Evolutionary conservation across 768 basidiomycete genomes (phyloP).

Genomic region (Astraeus odoratus): DNA sequence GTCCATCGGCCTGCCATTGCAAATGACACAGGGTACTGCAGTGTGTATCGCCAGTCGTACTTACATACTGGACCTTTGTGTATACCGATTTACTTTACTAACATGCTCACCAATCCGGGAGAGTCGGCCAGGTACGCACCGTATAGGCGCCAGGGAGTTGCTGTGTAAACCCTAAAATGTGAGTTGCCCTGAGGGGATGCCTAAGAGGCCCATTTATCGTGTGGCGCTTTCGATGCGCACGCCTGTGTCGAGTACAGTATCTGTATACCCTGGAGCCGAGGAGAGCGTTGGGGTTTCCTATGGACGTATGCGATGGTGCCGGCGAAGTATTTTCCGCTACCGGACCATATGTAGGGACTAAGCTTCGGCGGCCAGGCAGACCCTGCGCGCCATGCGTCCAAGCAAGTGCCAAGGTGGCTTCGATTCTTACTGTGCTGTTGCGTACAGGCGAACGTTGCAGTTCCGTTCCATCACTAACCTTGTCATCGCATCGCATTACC

Average conservation of each 20-base stretch:
- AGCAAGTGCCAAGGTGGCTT: too few relatives aligned
- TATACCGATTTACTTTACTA: neutral
- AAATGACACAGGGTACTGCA: neutral
- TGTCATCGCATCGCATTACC: neutral
- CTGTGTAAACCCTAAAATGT: constrained; percentile 1
- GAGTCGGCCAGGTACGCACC: neutral
- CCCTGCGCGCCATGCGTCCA: neutral
- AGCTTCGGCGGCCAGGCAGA: too few relatives aligned
- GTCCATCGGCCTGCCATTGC: neutral
- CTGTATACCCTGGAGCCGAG: neutral
- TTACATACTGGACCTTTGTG: too few relatives aligned
- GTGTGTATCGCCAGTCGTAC: neutral
- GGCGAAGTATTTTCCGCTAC: neutral
- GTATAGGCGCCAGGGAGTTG: neutral
- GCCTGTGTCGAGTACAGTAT: neutral
- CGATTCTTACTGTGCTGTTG: neutral
- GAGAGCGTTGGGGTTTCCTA: neutral
- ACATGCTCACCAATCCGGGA: neutral
- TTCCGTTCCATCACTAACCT: neutral
- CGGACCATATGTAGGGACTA: neutral
- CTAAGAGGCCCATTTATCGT: neutral
- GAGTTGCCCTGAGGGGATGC: neutral
- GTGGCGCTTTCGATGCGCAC: neutral
- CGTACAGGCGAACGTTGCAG: too few relatives aligned
- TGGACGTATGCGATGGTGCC: neutral